Percentiles rank a stretch among this genome's conserved stretches.
Conservation (phyloP, 352 stramenopile species). For the Elongisporangium undulatum region DNA sequence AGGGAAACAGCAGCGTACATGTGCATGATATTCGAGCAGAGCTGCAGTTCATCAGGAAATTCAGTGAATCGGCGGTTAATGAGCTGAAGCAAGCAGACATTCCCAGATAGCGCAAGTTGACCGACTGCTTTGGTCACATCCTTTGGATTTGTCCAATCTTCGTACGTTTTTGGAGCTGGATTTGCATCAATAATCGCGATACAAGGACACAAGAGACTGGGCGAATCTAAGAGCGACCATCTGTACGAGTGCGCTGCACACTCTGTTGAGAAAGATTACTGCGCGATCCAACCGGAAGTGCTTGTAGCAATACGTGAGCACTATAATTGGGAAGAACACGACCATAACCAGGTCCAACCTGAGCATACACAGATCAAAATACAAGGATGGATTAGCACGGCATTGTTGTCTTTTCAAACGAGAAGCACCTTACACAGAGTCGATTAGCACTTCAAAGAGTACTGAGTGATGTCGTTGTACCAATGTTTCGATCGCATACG, state of each 20-base stretch:
- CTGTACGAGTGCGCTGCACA: slow-evolving; percentile 21
- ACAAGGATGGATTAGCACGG: too few species aligned
- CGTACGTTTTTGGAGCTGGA: slow-evolving; percentile 7
- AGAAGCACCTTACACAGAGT: slow-evolving; percentile 13
- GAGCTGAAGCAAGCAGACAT: slow-evolving; percentile 35
- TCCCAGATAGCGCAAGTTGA: slow-evolving; percentile 15
- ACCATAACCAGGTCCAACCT: slow-evolving; percentile 25
- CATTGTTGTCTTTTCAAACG: too few species aligned
- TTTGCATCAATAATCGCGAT: slow-evolving; percentile 27
- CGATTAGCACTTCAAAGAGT: slow-evolving; percentile 16
- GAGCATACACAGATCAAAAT: background rate
- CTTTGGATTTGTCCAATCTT: slow-evolving; percentile 20
- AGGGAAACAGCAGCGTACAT: too few species aligned
- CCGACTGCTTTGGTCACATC: slow-evolving; percentile 22
- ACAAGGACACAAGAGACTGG: slow-evolving; percentile 22
- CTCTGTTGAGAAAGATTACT: slow-evolving; percentile 17
- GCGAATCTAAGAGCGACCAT: slow-evolving; percentile 13
- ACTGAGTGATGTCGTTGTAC: slow-evolving; percentile 8
- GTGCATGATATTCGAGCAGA: too few species aligned
- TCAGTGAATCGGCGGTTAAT: too few species aligned
- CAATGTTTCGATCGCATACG: slow-evolving; percentile 7
- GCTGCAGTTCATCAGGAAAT: too few species aligned
- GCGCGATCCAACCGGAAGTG: slow-evolving; percentile 18
- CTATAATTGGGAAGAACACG: slow-evolving; percentile 16
- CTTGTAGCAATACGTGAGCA: slow-evolving; percentile 13